Base-by-base conservation (phyloP, 257 asterid genomes). In the Plantago ovata region DNA sequence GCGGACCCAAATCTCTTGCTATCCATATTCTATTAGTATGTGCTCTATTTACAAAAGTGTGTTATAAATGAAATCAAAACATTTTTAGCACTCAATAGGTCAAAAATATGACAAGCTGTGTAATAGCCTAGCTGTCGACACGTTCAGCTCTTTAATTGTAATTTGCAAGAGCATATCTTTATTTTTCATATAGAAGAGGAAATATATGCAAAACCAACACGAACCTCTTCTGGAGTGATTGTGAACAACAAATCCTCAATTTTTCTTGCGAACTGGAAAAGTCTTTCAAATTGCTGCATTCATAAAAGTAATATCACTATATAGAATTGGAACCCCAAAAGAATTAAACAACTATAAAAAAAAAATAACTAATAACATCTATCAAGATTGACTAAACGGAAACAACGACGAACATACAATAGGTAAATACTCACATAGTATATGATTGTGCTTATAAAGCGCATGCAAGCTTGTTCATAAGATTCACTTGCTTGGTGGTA, bases 401-500 rank as follows among this genome's bases (percentile, higher is more conserved):
- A 48, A 21, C 53, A 48, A 61, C 10, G 52, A 70, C 57, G 54
- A 39, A 58, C 46, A 8, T 28, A 60, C n/a, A 62, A 63, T 21
- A 53, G 49, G 44, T 55, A 67, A n/a, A 20, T 28, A 76, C 96
- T 82, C 70, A 93, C 99, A 19, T 67, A 79, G 71, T 84, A 84
- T 76, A 93, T 93, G 77, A 93, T 81, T 48, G 84, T 69, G 75
- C 82, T 93, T 77, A 89, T 89, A 69, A 71, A 85, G 65, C 95
- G 95, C 6, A 83, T 64, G 72, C 96, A 93, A 64, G 99, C 87
- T 70, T 81, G 94, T 68, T 93, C 99, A 67, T 93, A 89, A 61
- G 95, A 61, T 78, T 93, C 99, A 61, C 97, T 89, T 53, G 99
- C 99, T 82, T 93, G 95, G 77, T 93, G 97, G 73, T 93, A 93